phyloP scores from a whole-genome alignment of 2,329 filamentous ascomycete species.

The Trichoderma polysporum region DNA sequence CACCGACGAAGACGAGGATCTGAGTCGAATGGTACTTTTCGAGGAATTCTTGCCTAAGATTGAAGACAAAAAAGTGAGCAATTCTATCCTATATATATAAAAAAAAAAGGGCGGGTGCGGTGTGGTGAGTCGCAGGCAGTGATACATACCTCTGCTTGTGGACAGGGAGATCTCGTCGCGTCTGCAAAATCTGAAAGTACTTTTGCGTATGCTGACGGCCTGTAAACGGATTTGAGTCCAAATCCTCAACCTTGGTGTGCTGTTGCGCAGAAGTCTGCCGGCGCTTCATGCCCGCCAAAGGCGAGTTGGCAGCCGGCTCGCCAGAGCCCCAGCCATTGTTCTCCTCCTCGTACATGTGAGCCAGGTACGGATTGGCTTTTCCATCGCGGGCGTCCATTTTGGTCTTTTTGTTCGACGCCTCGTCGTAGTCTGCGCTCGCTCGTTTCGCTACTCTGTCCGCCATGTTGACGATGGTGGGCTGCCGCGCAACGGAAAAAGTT shows the following conservation, averaged over 20 bases:
- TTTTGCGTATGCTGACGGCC: conserved; percentile 71
- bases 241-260: conserved; percentile 74
- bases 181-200: conserved; percentile 88
- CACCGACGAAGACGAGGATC: conserved; percentile 97
- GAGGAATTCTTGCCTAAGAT: conserved; percentile 83
- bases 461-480: conserved; percentile 35
- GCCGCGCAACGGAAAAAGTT: conserved; percentile 5
- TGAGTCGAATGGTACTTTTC: conserved; percentile 89
- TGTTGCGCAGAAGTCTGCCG: conserved; percentile 78
- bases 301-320: conserved; percentile 41
- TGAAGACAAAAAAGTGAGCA: background rate
- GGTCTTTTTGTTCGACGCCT: conserved; percentile 44
- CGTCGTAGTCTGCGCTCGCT: conserved; percentile 45
- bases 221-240: conserved; percentile 83
- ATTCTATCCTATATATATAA: background rate
- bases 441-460: conserved; percentile 46
- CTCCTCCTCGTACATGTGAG: conserved; percentile 69
- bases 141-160: conserved; percentile 74
- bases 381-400: conserved; percentile 39
- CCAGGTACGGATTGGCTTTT: conserved; percentile 79
- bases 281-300: conserved; percentile 67
- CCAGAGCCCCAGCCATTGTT: conserved; percentile 34
- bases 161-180: conserved; percentile 81
- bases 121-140: background rate
- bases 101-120: background rate